Conservation (phyloP, 208 protist genomes). For the Vickermania ingenoplastis region DNA sequence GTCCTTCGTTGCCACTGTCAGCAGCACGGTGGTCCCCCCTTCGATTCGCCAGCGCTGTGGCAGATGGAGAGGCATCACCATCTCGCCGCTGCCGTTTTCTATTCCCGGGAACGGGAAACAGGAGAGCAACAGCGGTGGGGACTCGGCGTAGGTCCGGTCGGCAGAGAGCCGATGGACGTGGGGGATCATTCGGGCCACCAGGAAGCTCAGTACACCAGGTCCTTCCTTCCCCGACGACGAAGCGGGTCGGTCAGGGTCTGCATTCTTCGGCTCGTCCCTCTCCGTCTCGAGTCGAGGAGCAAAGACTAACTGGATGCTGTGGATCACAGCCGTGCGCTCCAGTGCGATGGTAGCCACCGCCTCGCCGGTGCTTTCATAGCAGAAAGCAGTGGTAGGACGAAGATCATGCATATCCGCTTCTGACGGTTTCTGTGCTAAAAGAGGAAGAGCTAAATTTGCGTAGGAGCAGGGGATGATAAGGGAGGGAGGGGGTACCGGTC, state of each 20-base stretch:
- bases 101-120: background rate
- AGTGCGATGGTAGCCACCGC: background rate
- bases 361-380: background rate
- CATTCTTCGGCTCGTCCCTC: too few species aligned
- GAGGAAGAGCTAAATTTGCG: too few species aligned
- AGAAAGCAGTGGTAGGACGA: background rate
- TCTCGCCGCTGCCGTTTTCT: background rate
- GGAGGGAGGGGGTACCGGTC: too few species aligned
- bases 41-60: background rate
- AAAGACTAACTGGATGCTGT: background rate
- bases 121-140: slow-evolving; percentile 12
- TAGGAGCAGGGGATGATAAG: too few species aligned
- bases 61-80: background rate
- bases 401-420: background rate
- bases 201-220: background rate
- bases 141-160: slow-evolving; percentile 13
- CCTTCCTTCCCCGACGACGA: background rate
- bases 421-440: too few species aligned
- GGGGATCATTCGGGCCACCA: slow-evolving; percentile 19
- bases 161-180: slow-evolving; percentile 10
- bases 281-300: too few species aligned
- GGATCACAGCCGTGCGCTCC: background rate
- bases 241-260: background rate
- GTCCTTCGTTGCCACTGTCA: background rate
- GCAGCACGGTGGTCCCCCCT: background rate